Conservation (phyloP, 768 basidiomycete species). For the Neoboletus subvelutipes region DNA sequence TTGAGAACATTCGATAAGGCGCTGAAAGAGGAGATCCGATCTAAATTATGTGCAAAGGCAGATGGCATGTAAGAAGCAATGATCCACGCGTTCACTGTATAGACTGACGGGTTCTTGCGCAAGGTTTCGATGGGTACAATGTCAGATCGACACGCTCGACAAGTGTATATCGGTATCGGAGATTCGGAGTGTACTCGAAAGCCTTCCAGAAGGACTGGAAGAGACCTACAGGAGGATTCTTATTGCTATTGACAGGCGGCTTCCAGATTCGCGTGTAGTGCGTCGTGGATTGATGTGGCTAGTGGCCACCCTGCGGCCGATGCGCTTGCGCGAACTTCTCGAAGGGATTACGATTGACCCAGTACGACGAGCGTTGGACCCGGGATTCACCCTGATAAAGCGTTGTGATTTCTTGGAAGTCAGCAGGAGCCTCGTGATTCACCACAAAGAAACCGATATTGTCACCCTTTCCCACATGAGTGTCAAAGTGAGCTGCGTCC, state of each 20-base stretch:
- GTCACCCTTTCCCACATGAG: constrained; percentile 16
- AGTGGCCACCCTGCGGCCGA: constrained; percentile 6
- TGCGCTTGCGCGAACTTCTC: constrained; percentile 7
- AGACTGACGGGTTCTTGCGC: not conserved
- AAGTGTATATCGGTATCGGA: not conserved
- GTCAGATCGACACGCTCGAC: constrained; percentile 14
- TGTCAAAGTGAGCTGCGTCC: constrained; percentile 9
- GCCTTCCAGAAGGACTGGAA: constrained; percentile 18
- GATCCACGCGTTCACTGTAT: not conserved
- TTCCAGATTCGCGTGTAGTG: not conserved
- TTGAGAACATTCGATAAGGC: constrained; percentile 1
- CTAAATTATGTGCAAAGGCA: constrained; percentile 4
- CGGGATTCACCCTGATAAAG: not conserved
- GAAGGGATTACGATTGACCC: constrained; percentile 11
- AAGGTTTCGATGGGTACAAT: constrained; percentile 21
- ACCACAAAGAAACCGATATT: constrained; percentile 10
- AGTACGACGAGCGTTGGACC: not conserved
- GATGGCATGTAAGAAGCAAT: constrained; percentile 21
- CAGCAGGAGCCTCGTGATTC: constrained; percentile 7
- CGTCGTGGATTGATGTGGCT: constrained; percentile 14
- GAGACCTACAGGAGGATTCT: constrained; percentile 26
- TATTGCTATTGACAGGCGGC: constrained; percentile 1
- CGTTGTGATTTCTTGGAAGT: not conserved
- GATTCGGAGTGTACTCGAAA: constrained; percentile 4
- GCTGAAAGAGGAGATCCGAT: constrained; percentile 11